Conservation (phyloP, 192 early-diverging fungal species). For the Dissophora ornata region DNA sequence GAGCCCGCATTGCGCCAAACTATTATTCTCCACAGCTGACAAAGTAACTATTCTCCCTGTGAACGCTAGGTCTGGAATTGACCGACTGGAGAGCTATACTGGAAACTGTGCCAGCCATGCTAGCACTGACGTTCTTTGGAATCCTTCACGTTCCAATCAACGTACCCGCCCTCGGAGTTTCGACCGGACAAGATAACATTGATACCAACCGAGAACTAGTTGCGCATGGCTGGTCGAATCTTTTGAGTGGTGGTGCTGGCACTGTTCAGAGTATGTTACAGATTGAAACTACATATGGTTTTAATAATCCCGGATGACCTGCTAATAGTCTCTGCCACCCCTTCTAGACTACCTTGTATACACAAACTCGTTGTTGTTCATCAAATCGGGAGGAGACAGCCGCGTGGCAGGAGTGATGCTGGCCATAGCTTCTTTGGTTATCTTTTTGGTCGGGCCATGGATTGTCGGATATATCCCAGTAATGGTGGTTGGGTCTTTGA, state of each 20-base stretch:
- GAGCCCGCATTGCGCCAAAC: too few species aligned
- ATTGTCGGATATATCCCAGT: constrained; percentile 94
- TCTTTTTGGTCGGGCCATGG: constrained; percentile 86
- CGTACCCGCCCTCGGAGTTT: constrained; percentile 92
- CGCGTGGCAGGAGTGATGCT: constrained; percentile 89
- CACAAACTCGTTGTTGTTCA: constrained; percentile 92
- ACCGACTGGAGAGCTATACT: constrained; percentile 75
- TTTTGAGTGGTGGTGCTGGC: constrained; percentile 81
- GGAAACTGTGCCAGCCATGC: constrained; percentile 87
- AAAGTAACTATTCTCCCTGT: too few species aligned
- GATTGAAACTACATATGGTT: not conserved
- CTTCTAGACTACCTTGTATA: constrained; percentile 88
- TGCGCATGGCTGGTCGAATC: constrained; percentile 92
- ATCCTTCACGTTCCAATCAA: constrained; percentile 98
- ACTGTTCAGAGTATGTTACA: constrained; percentile 84
- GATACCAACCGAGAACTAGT: constrained; percentile 93
- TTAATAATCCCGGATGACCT: too few species aligned
- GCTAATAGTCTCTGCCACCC: too few species aligned
- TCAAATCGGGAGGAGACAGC: constrained; percentile 91
- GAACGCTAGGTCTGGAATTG: constrained; percentile 69
- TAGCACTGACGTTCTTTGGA: constrained; percentile 94
- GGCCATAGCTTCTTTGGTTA: constrained; percentile 72
- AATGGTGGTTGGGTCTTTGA: constrained; percentile 93
- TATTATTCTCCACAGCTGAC: too few species aligned
- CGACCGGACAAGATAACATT: constrained; percentile 87